Evolutionary conservation across 768 basidiomycete genomes (phyloP).

Genomic region (Tricholoma sp.): DNA sequence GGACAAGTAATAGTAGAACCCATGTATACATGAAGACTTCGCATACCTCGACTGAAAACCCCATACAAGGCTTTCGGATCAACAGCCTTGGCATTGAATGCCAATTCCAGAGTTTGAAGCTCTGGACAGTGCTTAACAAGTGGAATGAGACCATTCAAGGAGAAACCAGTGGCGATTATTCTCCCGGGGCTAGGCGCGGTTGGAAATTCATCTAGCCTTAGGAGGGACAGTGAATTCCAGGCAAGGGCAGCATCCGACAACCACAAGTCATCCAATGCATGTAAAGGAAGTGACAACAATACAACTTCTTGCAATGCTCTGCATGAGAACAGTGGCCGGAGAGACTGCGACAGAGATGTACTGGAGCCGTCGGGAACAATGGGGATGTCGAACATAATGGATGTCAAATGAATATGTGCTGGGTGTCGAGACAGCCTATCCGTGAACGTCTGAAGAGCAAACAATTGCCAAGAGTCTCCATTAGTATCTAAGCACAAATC

Average conservation of each 20-base stretch:
- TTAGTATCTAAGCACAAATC: background rate
- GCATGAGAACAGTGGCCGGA: background rate
- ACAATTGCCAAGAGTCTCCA: background rate
- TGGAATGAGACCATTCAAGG: background rate
- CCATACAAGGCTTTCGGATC: background rate
- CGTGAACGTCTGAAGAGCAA: background rate
- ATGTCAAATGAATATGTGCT: background rate
- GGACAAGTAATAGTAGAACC: background rate
- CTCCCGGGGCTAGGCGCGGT: background rate
- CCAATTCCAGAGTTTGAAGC: background rate
- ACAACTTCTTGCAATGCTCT: background rate
- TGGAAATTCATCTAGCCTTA: background rate
- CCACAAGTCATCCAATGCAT: background rate
- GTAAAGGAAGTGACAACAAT: background rate
- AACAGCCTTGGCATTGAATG: background rate
- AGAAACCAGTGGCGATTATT: background rate
- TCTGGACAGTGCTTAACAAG: background rate
- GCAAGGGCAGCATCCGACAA: background rate
- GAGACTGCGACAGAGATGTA: background rate
- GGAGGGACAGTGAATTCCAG: background rate
- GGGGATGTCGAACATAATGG: background rate
- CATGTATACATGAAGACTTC: background rate
- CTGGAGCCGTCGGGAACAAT: background rate
- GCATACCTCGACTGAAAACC: background rate
- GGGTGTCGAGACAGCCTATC: background rate